These are phyloP conservation scores for Cladosporium sp. DNA, from an alignment of 2,329 filamentous ascomycete genomes.

Conservation along the genomic window DNA sequence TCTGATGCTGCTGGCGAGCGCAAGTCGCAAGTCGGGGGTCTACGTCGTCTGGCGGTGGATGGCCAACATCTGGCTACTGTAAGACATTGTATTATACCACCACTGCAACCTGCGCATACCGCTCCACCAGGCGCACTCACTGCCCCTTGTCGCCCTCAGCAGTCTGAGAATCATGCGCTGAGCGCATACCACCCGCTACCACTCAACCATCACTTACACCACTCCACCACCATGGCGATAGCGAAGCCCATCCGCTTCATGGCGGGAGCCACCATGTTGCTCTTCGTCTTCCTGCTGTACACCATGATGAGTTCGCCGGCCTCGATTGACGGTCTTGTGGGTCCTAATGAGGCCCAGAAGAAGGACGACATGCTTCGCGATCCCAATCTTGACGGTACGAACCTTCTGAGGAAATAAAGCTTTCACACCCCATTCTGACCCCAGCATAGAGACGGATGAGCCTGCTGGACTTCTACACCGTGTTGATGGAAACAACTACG, in stretches of 20 bases:
- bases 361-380: conserved; percentile 70
- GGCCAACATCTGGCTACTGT: not conserved
- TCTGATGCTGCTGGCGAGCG: not conserved
- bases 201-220: not conserved
- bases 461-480: conserved; percentile 75
- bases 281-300: conserved; percentile 79
- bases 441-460: conserved; percentile 71
- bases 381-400: conserved; percentile 83
- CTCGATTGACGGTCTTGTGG: conserved; percentile 17
- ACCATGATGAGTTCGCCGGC: conserved; percentile 62
- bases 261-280: conserved; percentile 67
- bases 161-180: conserved; percentile 17
- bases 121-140: not conserved
- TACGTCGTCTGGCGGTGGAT: not conserved
- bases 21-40: conserved; percentile 3
- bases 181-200: conserved; percentile 8
- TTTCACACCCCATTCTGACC: not conserved
- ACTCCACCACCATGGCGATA: conserved; percentile 67
- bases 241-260: conserved; percentile 82
- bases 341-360: conserved; percentile 41
- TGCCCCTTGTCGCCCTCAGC: not conserved
- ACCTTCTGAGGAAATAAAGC: not conserved
- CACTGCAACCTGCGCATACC: not conserved
- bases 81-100: not conserved
- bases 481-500: conserved; percentile 71